These are phyloP conservation scores for Apiotrichum laibachii DNA, from an alignment of 1,284 basidiomycete species.

Conservation along the genomic window DNA sequence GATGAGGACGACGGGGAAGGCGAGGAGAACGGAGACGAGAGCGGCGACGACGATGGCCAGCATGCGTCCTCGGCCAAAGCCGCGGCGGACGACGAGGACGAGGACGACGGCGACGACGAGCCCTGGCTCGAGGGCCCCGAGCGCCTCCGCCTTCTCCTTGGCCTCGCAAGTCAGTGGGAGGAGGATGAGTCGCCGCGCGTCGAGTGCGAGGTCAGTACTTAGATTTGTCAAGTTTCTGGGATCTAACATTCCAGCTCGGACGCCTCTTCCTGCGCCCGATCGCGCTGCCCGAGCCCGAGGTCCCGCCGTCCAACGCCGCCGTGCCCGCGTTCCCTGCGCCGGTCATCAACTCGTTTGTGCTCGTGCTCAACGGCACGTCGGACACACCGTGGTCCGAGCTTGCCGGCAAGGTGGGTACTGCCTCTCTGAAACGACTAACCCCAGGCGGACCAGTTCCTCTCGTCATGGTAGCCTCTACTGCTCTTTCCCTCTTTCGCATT, in stretches of 20 bases:
- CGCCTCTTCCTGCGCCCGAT: slow-evolving; percentile 27
- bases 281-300: slow-evolving; percentile 22
- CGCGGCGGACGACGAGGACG: slow-evolving; percentile 6
- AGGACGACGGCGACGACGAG: slow-evolving; percentile 17
- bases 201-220: slow-evolving; percentile 36
- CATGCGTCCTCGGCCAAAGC: not conserved
- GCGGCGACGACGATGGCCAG: slow-evolving; percentile 1
- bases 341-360: slow-evolving; percentile 20
- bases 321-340: slow-evolving; percentile 19
- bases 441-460: slow-evolving; percentile 26
- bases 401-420: slow-evolving; percentile 24
- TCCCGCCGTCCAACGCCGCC: slow-evolving; percentile 7
- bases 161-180: slow-evolving; percentile 40
- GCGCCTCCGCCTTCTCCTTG: slow-evolving; percentile 35
- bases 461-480: slow-evolving; percentile 8
- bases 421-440: not conserved
- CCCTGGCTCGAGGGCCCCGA: slow-evolving; percentile 41
- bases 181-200: slow-evolving; percentile 37
- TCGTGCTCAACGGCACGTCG: slow-evolving; percentile 33
- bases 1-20: slow-evolving; percentile 10
- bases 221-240: not conserved
- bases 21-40: slow-evolving; percentile 5
- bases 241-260: slow-evolving; percentile 22
- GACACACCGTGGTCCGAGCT: slow-evolving; percentile 31
- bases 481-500: not conserved